phyloP scores from a whole-genome alignment of 768 basidiomycete species.

The Suillus variegatus region DNA sequence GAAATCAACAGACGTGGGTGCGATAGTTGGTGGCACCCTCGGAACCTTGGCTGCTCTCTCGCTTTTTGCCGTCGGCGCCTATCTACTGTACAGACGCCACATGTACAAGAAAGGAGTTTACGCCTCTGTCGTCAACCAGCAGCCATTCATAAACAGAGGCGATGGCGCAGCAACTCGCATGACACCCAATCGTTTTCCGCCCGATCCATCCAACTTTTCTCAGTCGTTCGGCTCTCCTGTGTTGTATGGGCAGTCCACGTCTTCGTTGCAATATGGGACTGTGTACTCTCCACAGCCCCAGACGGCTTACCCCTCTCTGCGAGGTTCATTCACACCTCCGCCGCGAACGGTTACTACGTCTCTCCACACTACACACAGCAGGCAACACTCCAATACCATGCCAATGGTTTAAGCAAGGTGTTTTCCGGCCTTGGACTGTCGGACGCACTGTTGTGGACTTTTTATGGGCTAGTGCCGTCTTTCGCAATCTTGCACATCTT shows the following conservation, averaged over 20 bases:
- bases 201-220: constrained; percentile 14
- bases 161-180: neutral
- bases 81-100: constrained; percentile 17
- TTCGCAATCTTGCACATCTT: neutral
- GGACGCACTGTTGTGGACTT: neutral
- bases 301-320: constrained; percentile 6
- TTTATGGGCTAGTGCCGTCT: neutral
- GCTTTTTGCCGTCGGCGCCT: constrained; percentile 18
- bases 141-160: neutral
- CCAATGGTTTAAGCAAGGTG: constrained; percentile 20
- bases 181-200: constrained; percentile 13
- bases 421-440: neutral
- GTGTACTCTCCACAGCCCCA: neutral
- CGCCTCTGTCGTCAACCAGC: neutral
- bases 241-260: constrained; percentile 6
- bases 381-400: constrained; percentile 14
- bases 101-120: constrained; percentile 3
- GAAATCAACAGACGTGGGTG: constrained; percentile 13
- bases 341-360: constrained; percentile 11
- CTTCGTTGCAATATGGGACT: neutral
- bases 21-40: constrained; percentile 24
- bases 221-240: constrained; percentile 4
- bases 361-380: constrained; percentile 11
- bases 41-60: constrained; percentile 21
- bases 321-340: constrained; percentile 9